Base-by-base conservation (phyloP, 176 grass and related monocot genomes). In the Cenchrus purpureus region DNA sequence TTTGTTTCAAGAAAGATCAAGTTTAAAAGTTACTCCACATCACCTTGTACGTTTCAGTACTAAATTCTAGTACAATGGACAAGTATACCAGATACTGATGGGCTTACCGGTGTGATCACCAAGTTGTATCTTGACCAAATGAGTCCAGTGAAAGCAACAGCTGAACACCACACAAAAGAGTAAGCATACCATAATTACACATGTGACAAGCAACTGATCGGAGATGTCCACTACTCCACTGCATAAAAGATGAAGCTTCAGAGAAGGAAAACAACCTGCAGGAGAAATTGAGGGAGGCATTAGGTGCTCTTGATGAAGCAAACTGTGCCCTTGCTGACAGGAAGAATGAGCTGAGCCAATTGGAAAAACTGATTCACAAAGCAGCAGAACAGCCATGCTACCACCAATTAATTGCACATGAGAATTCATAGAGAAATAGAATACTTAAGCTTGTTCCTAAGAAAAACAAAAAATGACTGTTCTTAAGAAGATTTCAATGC, bases 101-200 rank as follows among this genome's bases (percentile, higher is more conserved):
- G 68, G 25, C 79, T 65, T 88, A 97, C 92, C 42, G 94, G 92
- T 76, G 80, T 94, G 49, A 97, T 92, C 60, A 94, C 89, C 82
- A 90, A 32, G 72, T 89, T 92, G 76, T 92, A 97, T 48, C 89
- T 88, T 40, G 89, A 92, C 94, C 94, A 97, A 64, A 94, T 82
- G 62, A 94, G 2, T 78, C 89, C 87, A 73, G 91, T 93, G 63
- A 68, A 76, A 81, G 89, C 45, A 81, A 98, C 96, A 92, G 90
- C 93, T 98, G 84, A 46, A 71, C 13, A 60, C 52, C 78, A 76
- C 74, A 83, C n/a, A 77, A 61, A 56, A 85, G 13, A 65, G 44
- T 81, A 42, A 88, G 22, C 53, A 50, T 37, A 76, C 10, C 16
- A 77, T 22, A 10, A 85, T 29, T 64, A 72, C 20, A 88, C 17